Evolutionary conservation across 2,329 filamentous ascomycete species (phyloP), one percentile per base, ranked within the genome.

Genomic region (Penicillium brevicompactum): DNA sequence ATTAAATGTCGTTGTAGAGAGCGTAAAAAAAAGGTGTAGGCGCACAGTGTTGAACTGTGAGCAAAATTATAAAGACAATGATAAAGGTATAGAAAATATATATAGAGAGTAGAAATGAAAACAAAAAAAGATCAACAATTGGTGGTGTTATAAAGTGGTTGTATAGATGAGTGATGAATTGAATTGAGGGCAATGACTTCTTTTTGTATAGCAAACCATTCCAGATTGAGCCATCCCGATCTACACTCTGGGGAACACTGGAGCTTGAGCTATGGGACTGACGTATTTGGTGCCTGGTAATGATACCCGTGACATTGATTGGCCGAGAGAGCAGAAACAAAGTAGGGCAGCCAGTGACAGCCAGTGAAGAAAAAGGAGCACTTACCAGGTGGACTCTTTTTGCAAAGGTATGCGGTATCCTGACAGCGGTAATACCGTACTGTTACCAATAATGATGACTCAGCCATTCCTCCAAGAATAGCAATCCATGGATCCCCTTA

Each of bases 241-340:
- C 63, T 61, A 64, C 62, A 62, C 57, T 59, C 59, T 49, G 61
- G 61, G 58, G 57, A 63, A 57, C 54, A 51, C 49, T 46, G 24
- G 48, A 57, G 60, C 57, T 52, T 46, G 43, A 50, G 58, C 51
- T 55, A 62, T 56, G 59, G 51, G 56, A 64, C 57, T 62, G 62
- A 64, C 60, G 63, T 61, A 65, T 63, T 48, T 44, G 54, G 58
- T 65, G 55, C 63, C 63, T 65, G 63, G 63, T 65, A 63, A 54
- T 55, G 52, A 55, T 34, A 27, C 30, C 49, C 42, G 22, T 30
- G 13, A 37, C 5, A 46, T 48, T 55, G 49, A 58, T 62, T 63
- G 61, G 59, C 6, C 4, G 30, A 22, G 43, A 53, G 16, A 18
- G 22, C 46, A 47, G 34, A 45, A 24, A 4, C 16, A 63, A 63